Base-by-base conservation (phyloP, 2,329 filamentous ascomycete genomes). In the Lasiodiplodia hormozganensis region DNA sequence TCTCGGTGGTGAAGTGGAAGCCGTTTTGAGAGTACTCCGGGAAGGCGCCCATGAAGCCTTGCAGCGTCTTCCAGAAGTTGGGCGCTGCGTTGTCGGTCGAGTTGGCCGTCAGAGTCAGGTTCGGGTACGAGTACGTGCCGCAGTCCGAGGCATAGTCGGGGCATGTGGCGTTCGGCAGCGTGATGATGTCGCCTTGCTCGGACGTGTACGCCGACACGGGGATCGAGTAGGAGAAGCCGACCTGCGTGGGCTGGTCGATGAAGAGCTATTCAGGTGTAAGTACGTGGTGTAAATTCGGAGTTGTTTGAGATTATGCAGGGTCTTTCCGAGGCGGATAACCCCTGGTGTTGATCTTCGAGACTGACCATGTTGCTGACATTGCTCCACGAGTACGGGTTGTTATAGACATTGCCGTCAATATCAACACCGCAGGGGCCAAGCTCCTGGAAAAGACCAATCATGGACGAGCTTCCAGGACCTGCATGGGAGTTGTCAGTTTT, bases 361-460 rank as follows among this genome's bases (percentile, higher is more conserved):
- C 69, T 25, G 43, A 74, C 70, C 84, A 91, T 87, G 71, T 91
- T 91, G 70, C 85, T 86, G 28, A 86, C 83, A 71, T 87, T 86
- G 70, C 87, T 89, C 86, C 88, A 90, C 0, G 87, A 87, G 78
- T 85, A 88, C 0, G 87, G 85, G 71, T 90, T 90, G 73, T 87
- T 86, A 56, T 83, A 84, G 47, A 87, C 84, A 52, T 79, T 76
- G 53, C 79, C 73, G 69, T 82, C 75, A 4, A 73, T 72, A 11
- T 85, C 84, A 36, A 89, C 79, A 11, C 76, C 76, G 73, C 87
- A 90, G 10, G 87, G 86, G 16, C 83, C 83, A 53, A 85, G 79
- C 74, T 85, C 85, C 70, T 82, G 82, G 72, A 85, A 81, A 4
- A 87, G 73, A 1, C 87, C 87, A 67, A 88, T 84, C 81, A 90